These are phyloP conservation scores for Agrostemma githago DNA, from an alignment of 148 eudicot genomes.

Conservation along the genomic window DNA sequence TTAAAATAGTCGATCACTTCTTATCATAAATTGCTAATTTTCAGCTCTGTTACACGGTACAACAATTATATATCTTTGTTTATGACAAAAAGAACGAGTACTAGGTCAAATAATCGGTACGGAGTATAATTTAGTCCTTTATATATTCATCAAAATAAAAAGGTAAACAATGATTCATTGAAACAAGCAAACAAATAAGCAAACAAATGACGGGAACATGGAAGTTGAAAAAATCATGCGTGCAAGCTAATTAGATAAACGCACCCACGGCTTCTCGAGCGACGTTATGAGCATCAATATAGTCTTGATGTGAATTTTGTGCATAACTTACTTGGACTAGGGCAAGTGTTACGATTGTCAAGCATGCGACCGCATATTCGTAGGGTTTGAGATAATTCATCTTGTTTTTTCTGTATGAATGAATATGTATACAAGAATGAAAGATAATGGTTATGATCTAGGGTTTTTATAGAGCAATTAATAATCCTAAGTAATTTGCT, in stretches of 20 bases:
- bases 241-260: not conserved
- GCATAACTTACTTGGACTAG: conserved; percentile 19
- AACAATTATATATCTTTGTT: no score
- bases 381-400: not conserved
- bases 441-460: not conserved
- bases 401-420: not conserved
- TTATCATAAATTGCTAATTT: no score
- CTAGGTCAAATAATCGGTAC: no score
- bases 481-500: not conserved
- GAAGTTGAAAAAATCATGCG: no score
- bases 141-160: no score
- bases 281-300: conserved; percentile 30
- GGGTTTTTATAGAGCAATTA: conserved; percentile 4
- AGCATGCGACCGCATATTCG: not conserved
- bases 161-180: no score
- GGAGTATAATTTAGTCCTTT: no score
- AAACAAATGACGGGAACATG: no score
- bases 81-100: no score
- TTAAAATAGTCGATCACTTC: no score
- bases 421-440: not conserved
- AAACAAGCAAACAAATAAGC: no score
- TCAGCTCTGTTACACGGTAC: no score
- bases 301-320: conserved; percentile 37
- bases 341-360: not conserved
- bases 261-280: conserved; percentile 30